Base-by-base conservation (phyloP, 2,329 filamentous ascomycete genomes). In the Fusarium keratoplasticum region DNA sequence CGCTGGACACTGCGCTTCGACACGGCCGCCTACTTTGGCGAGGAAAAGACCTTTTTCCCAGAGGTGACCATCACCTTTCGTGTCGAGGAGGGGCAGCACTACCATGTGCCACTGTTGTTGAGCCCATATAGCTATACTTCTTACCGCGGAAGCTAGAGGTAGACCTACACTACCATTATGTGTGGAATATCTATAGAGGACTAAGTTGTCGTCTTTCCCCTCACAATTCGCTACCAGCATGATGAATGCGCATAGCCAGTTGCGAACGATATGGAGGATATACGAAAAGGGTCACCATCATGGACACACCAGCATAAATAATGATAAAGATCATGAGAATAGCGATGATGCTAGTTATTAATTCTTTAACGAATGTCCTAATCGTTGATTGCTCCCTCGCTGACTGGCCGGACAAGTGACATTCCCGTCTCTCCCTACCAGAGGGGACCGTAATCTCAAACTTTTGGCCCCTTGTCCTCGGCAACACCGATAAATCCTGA, bases 101-200 rank as follows among this genome's bases (percentile, higher is more conserved):
- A 94, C 80, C 94, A 96, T 84, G 93, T 96, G 4, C 94, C 94
- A 52, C 82, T 96, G 79, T 80, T 96, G 81, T 81, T 96, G 83
- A 91, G 92, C 73, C 94, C 94, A 33, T 95, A 92, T 84, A 93
- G 92, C 80, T 96, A 95, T 84, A 93, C 92, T 44, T 96, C 94
- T 11, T 96, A 96, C 83, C 86, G 94, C 57, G 94, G 94, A 18
- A 94, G 92, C 81, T 95, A 84, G 85, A 76, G 18, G 33, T 31
- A 27, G 6, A 42, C 18, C 16, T 31, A 35, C 13, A 52, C 47
- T n/a, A 10, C 27, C 16, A 31, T 29, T 50, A n/a, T 52, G 47
- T 31, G 9, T 11, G 47, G 47, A 52, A 52, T 52, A n/a, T 29
- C 47, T 29, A 20, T 52, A 29, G 10, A 31, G 29, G 27, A 52